These are phyloP conservation scores for Helianthus tuberosus DNA, from an alignment of 129 eudicot species.

Conservation along the genomic window DNA sequence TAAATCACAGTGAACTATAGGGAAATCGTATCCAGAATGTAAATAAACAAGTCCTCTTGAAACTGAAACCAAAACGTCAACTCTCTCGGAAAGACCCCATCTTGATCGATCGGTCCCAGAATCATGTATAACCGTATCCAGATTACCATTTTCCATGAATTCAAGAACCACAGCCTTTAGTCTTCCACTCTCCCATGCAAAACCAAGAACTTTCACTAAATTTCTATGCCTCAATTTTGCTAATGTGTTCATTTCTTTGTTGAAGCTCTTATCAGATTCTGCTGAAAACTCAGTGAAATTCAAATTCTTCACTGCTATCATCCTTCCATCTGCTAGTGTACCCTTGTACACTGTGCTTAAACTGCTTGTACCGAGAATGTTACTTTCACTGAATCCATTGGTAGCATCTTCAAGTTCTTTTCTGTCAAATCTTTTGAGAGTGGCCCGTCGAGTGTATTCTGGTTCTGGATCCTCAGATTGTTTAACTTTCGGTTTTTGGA, in stretches of 20 bases:
- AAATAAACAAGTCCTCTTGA: slow-evolving; percentile 72
- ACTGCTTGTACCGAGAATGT: slow-evolving; percentile 67
- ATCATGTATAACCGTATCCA: slow-evolving; percentile 74
- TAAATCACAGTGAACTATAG: slow-evolving; percentile 90
- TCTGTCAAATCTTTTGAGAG: slow-evolving; percentile 57
- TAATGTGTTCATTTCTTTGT: slow-evolving; percentile 67
- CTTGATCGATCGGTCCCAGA: slow-evolving; percentile 28
- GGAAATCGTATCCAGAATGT: slow-evolving; percentile 83
- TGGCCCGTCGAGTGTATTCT: slow-evolving; percentile 33
- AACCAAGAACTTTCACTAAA: slow-evolving; percentile 82
- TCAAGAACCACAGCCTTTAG: slow-evolving; percentile 77
- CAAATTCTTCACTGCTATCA: slow-evolving; percentile 71
- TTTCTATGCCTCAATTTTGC: slow-evolving; percentile 73
- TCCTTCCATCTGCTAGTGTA: slow-evolving; percentile 53
- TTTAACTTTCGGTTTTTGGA: slow-evolving; percentile 25
- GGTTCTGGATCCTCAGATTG: slow-evolving; percentile 32
- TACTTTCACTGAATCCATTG: slow-evolving; percentile 50
- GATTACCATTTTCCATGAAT: slow-evolving; percentile 90
- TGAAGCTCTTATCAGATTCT: slow-evolving; percentile 69
- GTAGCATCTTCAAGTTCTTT: slow-evolving; percentile 67
- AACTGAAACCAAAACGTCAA: slow-evolving; percentile 62
- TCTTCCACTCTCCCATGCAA: slow-evolving; percentile 83
- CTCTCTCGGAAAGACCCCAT: slow-evolving; percentile 59
- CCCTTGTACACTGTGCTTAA: slow-evolving; percentile 92
- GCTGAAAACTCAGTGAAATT: slow-evolving; percentile 50